phyloP scores from a whole-genome alignment of 768 basidiomycete species.

The Saitozyma podzolica region DNA sequence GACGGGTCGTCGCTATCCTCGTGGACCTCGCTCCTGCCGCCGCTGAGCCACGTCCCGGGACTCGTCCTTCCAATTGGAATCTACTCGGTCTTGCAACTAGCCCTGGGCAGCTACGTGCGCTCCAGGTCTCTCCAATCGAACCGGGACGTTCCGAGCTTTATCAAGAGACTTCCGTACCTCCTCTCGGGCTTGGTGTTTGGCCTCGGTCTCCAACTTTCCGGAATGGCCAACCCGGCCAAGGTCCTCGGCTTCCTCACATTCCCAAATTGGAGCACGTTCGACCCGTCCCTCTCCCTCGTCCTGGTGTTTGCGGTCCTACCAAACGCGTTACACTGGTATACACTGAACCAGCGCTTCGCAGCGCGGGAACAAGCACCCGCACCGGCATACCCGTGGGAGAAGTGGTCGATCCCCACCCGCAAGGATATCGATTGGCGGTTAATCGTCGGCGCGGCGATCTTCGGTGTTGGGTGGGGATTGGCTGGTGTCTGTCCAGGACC shows the following conservation, averaged over 20 bases:
- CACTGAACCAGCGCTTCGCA: slow-evolving; percentile 5
- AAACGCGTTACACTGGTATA: slow-evolving; percentile 41
- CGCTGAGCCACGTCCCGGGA: neutral
- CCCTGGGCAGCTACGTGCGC: neutral
- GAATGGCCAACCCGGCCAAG: slow-evolving; percentile 50
- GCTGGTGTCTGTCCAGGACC: slow-evolving; percentile 53
- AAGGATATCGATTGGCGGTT: slow-evolving; percentile 35
- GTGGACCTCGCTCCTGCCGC: slow-evolving; percentile 5
- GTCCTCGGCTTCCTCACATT: slow-evolving; percentile 50
- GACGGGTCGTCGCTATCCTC: neutral
- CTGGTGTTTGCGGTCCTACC: slow-evolving; percentile 51
- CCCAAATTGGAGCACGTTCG: slow-evolving; percentile 38
- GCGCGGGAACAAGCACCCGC: slow-evolving; percentile 1
- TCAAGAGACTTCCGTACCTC: slow-evolving; percentile 28
- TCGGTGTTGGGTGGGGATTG: slow-evolving; percentile 54
- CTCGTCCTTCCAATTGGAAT: slow-evolving; percentile 5
- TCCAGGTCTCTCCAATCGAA: no score
- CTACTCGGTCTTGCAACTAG: neutral
- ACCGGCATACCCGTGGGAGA: slow-evolving; percentile 27
- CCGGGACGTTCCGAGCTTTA: neutral
- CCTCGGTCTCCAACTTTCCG: slow-evolving; percentile 49
- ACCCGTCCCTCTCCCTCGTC: slow-evolving; percentile 52
- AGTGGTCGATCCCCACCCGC: slow-evolving; percentile 36
- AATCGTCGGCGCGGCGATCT: slow-evolving; percentile 42
- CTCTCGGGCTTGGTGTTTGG: slow-evolving; percentile 45